Evolutionary conservation across 257 asterid genomes (phyloP), one percentile per base, ranked within the genome.

Genomic region (Ocimum tenuiflorum): DNA sequence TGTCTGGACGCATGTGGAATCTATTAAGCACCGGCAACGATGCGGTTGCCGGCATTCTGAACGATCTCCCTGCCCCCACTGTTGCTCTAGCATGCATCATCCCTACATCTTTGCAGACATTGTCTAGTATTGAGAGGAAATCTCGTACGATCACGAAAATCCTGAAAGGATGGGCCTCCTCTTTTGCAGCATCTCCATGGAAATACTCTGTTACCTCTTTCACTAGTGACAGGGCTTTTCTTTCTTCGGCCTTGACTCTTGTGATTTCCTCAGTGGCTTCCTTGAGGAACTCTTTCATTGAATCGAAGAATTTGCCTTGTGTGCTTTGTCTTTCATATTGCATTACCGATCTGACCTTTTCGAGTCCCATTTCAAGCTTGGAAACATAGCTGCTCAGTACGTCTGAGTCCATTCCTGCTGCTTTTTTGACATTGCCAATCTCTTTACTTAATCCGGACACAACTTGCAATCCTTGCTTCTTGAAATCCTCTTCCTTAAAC

Each of bases 341-440:
- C 73, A 86, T 75, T 15, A 88, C 86, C 14, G 67, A 68, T 67
- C 82, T 78, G 72, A 88, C 86, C 76, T 85, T 90, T 57, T 83
- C 91, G 13, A 94, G 95, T 43, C 99, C 99, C 65, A 66, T 78
- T 66, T 85, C 97, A 24, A 94, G 95, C 77, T 94, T 94, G 38
- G 83, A 69, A 51, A 90, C 91, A 23, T 94, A 94, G 91, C 95
- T 78, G 51, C 83, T 85, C 73, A 94, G 69, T 29, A 94, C 97
- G 48, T 88, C 99, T 1, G 97, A 90, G 82, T 94, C 99, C 99
- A 90, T 90, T 31, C 88, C 95, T 17, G 99, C 99, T 27, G 97
- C 91, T 58, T 85, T 88, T 67, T 78, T 85, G 1, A 90, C 95
- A 53, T 72, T 86, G 33, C 79, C 82, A 10, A 94, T 91, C 78